Evolutionary conservation across 176 grass and related monocot genomes (phyloP), one percentile per base, ranked within the genome.

Genomic region (Aegilops longissima): DNA sequence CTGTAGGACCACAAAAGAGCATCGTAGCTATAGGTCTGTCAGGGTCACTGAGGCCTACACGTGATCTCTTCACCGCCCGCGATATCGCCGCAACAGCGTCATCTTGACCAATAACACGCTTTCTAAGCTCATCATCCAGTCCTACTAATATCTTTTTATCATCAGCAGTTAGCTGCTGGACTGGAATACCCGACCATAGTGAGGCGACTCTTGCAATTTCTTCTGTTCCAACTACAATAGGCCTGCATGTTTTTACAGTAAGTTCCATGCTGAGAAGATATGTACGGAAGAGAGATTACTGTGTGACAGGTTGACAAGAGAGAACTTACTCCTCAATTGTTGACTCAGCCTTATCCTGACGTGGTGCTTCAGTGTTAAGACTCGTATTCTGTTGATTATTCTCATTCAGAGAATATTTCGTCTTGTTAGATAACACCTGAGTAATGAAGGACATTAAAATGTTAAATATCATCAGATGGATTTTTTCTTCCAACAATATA

Each of bases 181-280:
- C 87, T 89, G 97, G 97, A 77, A 99, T 99, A 84, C 97, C 92
- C 5, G 97, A 96, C 97, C 97, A 99, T 49, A 99, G 76, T 54
- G 97, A 93, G 59, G 97, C 77, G 51, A 99, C 97, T 84, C 85
- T 93, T 80, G 97, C 97, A 80, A 99, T 96, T 85, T 99, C 97
- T 72, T 99, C 97, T 70, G 82, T 86, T 68, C 97, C 97, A 80
- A 99, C 94, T 72, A 94, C 73, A 72, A 90, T 63, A 85, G 54
- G 80, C 36, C 97, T 99, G 92, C 77, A 94, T 54, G 51, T 68
- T 81, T 86, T 66, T 66, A 66, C 5, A 56, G 25, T 68, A 51
- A 76, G 12, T 82, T 85, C 63, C 33, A 56, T 77, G 65, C 45
- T 85, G 20, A 88, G 40, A 7, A 85, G 29, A 71, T 52, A 88